Percentiles rank a stretch among this genome's conserved stretches.
Evolutionary conservation across 805 yeast genomes (phyloP).

Genomic region (Monosporozyma aerobia): DNA sequence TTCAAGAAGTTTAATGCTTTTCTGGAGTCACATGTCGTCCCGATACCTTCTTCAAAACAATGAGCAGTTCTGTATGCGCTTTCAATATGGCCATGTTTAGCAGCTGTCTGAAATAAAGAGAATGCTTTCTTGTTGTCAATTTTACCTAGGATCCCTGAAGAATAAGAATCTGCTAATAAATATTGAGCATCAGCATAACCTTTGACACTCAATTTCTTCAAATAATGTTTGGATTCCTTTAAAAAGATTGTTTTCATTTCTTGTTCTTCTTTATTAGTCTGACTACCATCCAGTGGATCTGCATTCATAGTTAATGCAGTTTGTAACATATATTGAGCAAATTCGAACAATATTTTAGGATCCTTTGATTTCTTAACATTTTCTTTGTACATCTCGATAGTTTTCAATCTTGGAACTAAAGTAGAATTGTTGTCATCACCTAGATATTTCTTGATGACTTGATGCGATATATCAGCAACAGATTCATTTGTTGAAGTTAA

Average conservation of each 20-base stretch:
- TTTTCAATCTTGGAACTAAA: constrained; percentile 66
- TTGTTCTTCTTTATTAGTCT: constrained; percentile 4
- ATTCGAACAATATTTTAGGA: constrained; percentile 78
- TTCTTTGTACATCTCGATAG: constrained; percentile 77
- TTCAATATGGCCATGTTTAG: constrained; percentile 88
- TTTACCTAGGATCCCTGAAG: constrained; percentile 77
- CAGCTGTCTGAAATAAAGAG: constrained; percentile 72
- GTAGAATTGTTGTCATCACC: constrained; percentile 40
- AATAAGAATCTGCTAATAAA: constrained; percentile 78
- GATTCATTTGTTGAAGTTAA: constrained; percentile 33
- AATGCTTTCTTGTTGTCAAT: constrained; percentile 72
- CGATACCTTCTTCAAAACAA: constrained; percentile 90
- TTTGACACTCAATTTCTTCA: constrained; percentile 63
- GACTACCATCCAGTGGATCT: constrained; percentile 61
- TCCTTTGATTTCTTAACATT: constrained; percentile 81
- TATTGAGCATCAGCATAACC: constrained; percentile 90
- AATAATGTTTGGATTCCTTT: constrained; percentile 66
- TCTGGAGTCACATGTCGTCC: constrained; percentile 80
- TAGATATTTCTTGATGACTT: constrained; percentile 41
- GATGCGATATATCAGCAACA: constrained; percentile 45
- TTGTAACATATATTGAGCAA: constrained; percentile 83
- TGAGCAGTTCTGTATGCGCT: constrained; percentile 85
- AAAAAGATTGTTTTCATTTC: constrained; percentile 47
- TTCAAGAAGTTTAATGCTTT: constrained; percentile 75
- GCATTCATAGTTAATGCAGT: constrained; percentile 60